Base-by-base conservation (phyloP, 768 basidiomycete species). In the Rhodosporidiobolus odoratus region DNA sequence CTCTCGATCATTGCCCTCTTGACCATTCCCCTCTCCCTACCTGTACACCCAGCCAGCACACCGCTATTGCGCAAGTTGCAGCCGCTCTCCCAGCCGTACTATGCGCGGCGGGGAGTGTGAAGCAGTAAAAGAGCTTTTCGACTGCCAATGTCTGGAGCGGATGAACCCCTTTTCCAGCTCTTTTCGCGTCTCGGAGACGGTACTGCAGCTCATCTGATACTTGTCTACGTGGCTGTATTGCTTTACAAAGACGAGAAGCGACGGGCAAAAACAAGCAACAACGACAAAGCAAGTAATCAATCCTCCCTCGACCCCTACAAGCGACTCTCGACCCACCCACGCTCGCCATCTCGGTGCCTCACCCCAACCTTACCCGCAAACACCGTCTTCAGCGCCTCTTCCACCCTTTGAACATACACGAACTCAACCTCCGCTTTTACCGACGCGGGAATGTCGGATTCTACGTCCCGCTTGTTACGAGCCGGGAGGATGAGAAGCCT, bases 381-480 rank as follows among this genome's bases (percentile, higher is more conserved):
- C 17, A 90, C 91, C 2, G 87, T 90, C 60, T 90, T 88, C 41
- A 94, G 81, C 1, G 87, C 90, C 78, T 94, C 91, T 34, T 86
- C 83, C 48, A 95, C 84, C 15, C 86, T 89, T 63, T 85, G 82
- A 40, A 91, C 92, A 76, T 89, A 94, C 38, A 86, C 86, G 73
- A 94, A 90, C 75, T 89, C 84, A 83, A 92, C 89, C 76, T 88
- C 86, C 38, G 84, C 83, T 48, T 85, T 82, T 32, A 93, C 84
- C 74, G 89, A 89, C 15, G 83, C 80, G 10, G 90, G 87, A 0
- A 91, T 86, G 70, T 94, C 93, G 75, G 89, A 87, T 75, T 90
- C 87, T 25, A 94, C 90, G 68, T 96, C 91, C 75, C 91, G 91
- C 64, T 86, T 83, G 76, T 95, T 96, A 37, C 87, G 86, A 82